Evolutionary conservation across 2,329 filamentous ascomycete genomes (phyloP), one percentile per base, ranked within the genome.

Genomic region (Botryotinia narcissicola): DNA sequence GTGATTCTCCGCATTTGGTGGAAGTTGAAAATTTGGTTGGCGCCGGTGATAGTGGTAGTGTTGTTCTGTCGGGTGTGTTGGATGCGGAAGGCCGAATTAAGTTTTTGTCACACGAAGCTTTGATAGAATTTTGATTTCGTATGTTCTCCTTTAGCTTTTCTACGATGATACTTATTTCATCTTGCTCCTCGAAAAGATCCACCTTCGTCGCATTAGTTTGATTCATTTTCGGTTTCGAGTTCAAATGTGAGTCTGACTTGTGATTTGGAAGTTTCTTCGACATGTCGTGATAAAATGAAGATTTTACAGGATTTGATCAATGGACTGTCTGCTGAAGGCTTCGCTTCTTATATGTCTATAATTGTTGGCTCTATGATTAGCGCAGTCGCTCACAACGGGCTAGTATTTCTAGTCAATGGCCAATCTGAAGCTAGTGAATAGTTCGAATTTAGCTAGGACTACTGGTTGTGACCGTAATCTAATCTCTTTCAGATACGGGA

Each of bases 281-380:
- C 4, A 3, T 46, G 3, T 44, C n/a, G n/a, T 46, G 8, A 20
- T 46, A 1, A 2, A 3, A 14, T 4, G 8, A 0, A 35, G 25
- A 5, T 14, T 32, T 9, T 42, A 2, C 6, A 8, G 3, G 20
- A 22, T 22, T 46, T 32, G 29, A 29, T 64, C 10, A 62, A 9
- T n/a, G 8, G 6, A 22, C 10, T 51, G 6, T n/a, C 12, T n/a
- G 12, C 10, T 54, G 25, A 54, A 16, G 2, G 25, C 3, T 20
- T 25, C 10, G 35, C 20, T 16, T 61, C 10, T 61, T 60, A 22
- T 32, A 61, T 16, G n/a, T 25, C 10, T 25, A 22, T 40, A 35
- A 37, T 25, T 8, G n/a, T 14, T 61, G 12, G 20, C 20, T 61
- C 22, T 40, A 6, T 12, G 22, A 22, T 61, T 40, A 29, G n/a